Percentiles rank a stretch among this genome's conserved stretches.
phyloP scores from a whole-genome alignment of 306 rosid species.

The Cicer pinnatifidum region DNA sequence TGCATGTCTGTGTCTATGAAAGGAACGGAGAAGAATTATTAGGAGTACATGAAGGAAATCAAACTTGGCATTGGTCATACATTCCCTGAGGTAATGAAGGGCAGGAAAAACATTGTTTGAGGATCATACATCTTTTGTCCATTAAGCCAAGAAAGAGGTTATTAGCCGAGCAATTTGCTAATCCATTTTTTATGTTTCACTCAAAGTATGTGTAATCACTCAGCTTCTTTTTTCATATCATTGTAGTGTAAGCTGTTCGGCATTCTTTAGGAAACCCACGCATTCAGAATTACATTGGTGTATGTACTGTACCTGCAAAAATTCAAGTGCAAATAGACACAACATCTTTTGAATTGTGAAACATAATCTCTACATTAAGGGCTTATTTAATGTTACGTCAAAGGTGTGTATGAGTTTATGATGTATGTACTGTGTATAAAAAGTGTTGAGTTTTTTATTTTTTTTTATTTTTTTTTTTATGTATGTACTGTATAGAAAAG shows the following conservation, averaged over 20 bases:
- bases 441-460: too few species aligned
- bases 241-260: not conserved
- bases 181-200: conserved; percentile 55
- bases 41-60: conserved; percentile 34
- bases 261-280: not conserved
- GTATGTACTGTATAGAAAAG: too few species aligned
- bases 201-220: conserved; percentile 55
- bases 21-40: conserved; percentile 14
- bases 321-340: not conserved
- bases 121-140: conserved; percentile 17
- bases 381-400: too few species aligned
- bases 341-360: too few species aligned
- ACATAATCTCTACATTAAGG: too few species aligned
- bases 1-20: conserved; percentile 25
- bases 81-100: conserved; percentile 14
- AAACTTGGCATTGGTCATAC: conserved; percentile 28
- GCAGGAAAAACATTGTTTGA: conserved; percentile 31
- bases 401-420: too few species aligned
- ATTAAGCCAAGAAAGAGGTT: conserved; percentile 33
- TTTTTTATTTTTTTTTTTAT: too few species aligned
- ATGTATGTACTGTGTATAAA: too few species aligned
- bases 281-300: not conserved
- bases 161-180: conserved; percentile 45
- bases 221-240: not conserved
- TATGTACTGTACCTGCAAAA: not conserved